Evolutionary conservation across 257 asterid genomes (phyloP).

Genomic region (Oldenlandia corymbosa): DNA sequence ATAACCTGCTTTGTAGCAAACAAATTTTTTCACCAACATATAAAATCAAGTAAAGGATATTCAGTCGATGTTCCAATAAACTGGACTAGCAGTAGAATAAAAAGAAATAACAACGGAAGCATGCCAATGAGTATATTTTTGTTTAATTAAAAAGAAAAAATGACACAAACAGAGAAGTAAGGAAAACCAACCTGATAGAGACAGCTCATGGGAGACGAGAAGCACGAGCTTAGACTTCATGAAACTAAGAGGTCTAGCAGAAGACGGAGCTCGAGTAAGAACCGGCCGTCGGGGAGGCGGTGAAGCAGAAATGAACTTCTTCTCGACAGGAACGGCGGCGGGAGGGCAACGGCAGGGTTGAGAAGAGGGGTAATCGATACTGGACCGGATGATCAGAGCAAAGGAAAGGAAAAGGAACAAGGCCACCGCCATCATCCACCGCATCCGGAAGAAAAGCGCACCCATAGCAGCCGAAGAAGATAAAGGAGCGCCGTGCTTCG

Average conservation of each 20-base stretch:
- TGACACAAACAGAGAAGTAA: too few species aligned
- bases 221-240: constrained; percentile 81
- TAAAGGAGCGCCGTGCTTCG: constrained; percentile 17
- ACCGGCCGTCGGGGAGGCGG: constrained; percentile 13
- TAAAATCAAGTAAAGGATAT: neutral
- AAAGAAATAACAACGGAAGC: too few species aligned
- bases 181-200: constrained; percentile 57
- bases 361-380: constrained; percentile 17
- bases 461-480: constrained; percentile 16
- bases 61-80: too few species aligned
- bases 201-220: constrained; percentile 78
- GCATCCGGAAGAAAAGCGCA: constrained; percentile 24
- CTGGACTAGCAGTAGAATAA: too few species aligned
- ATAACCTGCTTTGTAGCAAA: too few species aligned
- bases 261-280: constrained; percentile 25
- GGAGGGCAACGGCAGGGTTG: constrained; percentile 25
- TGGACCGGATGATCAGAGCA: constrained; percentile 25
- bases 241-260: constrained; percentile 56
- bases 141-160: neutral
- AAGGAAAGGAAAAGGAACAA: constrained; percentile 23
- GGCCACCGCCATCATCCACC: constrained; percentile 25
- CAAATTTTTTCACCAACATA: neutral
- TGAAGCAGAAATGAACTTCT: constrained; percentile 14
- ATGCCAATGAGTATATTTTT: neutral
- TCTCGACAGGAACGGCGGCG: constrained; percentile 8